Evolutionary conservation across 352 stramenopile genomes (phyloP), one percentile per base, ranked within the genome.

Genomic region (Nothophytophthora sp.): DNA sequence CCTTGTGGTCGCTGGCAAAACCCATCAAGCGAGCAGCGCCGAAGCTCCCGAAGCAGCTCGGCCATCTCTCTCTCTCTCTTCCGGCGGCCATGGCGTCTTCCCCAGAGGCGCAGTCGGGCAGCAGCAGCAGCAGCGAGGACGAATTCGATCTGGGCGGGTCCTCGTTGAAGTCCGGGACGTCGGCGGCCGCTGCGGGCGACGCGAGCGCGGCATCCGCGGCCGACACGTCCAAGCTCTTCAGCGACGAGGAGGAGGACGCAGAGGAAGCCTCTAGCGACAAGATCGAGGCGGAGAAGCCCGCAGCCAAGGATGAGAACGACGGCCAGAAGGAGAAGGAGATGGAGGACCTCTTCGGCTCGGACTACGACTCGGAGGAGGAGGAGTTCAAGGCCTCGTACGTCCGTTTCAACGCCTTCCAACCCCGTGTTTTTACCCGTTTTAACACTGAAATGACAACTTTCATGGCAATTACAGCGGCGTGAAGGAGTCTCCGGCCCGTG

Each of bases 351-450:
- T 95, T 95, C 48, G 84, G 84, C 41, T 95, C 84, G 30, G 84
- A 95, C 53, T 95, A 95, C 59, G 84, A 95, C 62, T 95, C 84
- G 49, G 84, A 90, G 43, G 83, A 93, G 53, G 84, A 95, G 41
- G 84, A 95, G 49, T 92, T 95, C 68, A 92, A 95, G 58, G 84
- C 84, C 34, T 88, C 76, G 79, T 90, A 84, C 51, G 76, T 73
- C 12, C 6, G 27, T 35, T 3, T 35, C 41, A 15, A 10, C 5
- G 5, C 9, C 4, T 35, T 15, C 5, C 29, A 10, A 16, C 12
- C 16, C 10, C 29, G 5, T 35, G 27, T 30, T 11, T 11, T 30
- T 6, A 6, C 27, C 11, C 34, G 19, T 27, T 36, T 25, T 65
- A 20, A 51, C n/a, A 7, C 0, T 30, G n/a, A 24, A 30, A 7